Evolutionary conservation across 1,284 basidiomycete genomes (phyloP).

Genomic region (Xerocomus amazonicus): DNA sequence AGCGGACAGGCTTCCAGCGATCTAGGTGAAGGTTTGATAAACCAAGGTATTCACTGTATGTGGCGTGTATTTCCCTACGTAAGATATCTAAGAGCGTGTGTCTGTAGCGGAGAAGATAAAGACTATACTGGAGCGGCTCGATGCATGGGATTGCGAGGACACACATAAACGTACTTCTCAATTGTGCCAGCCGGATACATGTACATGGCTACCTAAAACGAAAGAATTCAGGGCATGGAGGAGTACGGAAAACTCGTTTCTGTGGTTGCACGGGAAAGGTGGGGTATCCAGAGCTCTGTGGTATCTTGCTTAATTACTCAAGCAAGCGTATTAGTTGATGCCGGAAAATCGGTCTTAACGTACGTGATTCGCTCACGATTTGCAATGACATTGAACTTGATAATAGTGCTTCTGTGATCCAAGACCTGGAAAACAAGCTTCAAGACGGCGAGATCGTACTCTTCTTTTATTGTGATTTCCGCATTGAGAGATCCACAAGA

Average conservation of each 20-base stretch:
- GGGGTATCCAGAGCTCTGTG: background rate
- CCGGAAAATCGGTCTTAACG: conserved; percentile 22
- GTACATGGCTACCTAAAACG: conserved; percentile 9
- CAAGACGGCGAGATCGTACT: background rate
- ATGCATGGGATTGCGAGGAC: conserved; percentile 3
- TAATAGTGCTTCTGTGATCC: conserved; percentile 11
- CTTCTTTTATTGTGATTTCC: conserved; percentile 21
- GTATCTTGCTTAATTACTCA: too few relatives aligned
- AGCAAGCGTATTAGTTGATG: conserved; percentile 1
- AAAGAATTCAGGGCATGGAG: conserved; percentile 10
- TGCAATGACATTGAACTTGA: background rate
- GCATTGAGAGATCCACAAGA: conserved; percentile 5
- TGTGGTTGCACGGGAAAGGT: conserved; percentile 20
- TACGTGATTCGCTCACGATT: background rate
- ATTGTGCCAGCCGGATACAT: conserved; percentile 14
- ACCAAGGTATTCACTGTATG: background rate
- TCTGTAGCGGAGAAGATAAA: background rate
- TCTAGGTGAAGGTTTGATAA: background rate
- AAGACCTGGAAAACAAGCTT: background rate
- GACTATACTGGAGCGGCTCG: background rate
- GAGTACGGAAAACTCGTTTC: conserved; percentile 2
- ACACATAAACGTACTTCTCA: background rate
- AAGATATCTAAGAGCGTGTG: background rate
- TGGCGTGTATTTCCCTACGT: background rate
- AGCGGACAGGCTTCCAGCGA: background rate